Evolutionary conservation across 2,329 filamentous ascomycete genomes (phyloP).

Genomic region (Cladosporium sphaerospermum): DNA sequence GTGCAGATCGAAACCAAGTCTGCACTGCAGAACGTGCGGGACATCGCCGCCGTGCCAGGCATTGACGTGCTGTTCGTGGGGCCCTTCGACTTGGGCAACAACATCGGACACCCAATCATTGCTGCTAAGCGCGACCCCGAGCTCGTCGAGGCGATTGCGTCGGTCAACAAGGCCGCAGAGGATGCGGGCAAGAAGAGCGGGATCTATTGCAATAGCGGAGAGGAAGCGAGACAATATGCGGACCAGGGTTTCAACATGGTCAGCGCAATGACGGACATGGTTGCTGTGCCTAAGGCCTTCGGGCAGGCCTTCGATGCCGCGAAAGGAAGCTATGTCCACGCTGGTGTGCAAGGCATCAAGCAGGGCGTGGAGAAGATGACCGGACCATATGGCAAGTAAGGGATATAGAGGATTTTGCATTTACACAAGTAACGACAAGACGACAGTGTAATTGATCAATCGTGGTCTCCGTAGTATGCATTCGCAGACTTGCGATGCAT

Average conservation of each 20-base stretch:
- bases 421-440: too few species aligned
- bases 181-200: slow-evolving; percentile 48
- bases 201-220: slow-evolving; percentile 50
- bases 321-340: slow-evolving; percentile 19
- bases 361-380: slow-evolving; percentile 20
- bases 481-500: too few species aligned
- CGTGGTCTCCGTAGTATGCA: too few species aligned
- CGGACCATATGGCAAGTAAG: slow-evolving; percentile 10
- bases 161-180: slow-evolving; percentile 46
- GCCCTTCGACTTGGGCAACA: slow-evolving; percentile 53
- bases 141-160: slow-evolving; percentile 46
- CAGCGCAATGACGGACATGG: slow-evolving; percentile 31
- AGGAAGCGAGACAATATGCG: slow-evolving; percentile 46
- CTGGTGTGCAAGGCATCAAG: slow-evolving; percentile 20
- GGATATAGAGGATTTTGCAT: too few species aligned
- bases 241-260: slow-evolving; percentile 52
- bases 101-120: slow-evolving; percentile 49
- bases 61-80: slow-evolving; percentile 50
- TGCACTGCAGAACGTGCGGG: slow-evolving; percentile 37
- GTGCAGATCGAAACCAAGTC: slow-evolving; percentile 42
- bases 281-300: slow-evolving; percentile 25
- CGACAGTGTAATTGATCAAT: too few species aligned
- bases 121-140: slow-evolving; percentile 42
- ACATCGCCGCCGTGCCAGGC: slow-evolving; percentile 48
- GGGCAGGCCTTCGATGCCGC: slow-evolving; percentile 24